Evolutionary conservation across 306 rosid genomes (phyloP).

Genomic region (Crataegus laevigata): DNA sequence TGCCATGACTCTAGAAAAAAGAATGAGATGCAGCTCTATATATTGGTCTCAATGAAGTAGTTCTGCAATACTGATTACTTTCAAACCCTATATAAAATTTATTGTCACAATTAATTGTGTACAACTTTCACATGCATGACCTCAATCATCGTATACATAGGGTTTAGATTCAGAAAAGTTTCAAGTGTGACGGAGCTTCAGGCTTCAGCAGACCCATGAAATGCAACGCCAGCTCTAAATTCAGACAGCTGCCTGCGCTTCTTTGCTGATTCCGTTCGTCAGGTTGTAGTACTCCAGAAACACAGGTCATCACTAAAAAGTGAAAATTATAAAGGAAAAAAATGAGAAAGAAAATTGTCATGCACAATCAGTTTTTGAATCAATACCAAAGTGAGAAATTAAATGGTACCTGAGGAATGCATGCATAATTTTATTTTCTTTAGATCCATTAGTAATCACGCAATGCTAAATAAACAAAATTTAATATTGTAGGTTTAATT

Average conservation of each 20-base stretch:
- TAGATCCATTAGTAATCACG: too few relatives aligned
- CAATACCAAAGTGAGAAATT: neutral
- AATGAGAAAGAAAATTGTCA: neutral
- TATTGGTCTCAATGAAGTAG: neutral
- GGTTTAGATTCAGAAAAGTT: neutral
- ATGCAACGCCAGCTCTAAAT: neutral
- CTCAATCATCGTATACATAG: neutral
- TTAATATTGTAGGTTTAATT: neutral
- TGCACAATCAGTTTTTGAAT: neutral
- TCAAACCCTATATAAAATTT: neutral
- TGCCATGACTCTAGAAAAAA: neutral
- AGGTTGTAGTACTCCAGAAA: neutral
- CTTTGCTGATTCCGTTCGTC: neutral
- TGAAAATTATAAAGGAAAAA: neutral
- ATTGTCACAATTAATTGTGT: too few relatives aligned
- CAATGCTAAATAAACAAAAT: neutral
- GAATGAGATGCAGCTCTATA: neutral
- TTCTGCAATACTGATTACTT: neutral
- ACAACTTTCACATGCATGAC: neutral
- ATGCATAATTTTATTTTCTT: too few relatives aligned
- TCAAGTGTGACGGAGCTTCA: neutral
- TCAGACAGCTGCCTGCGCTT: neutral
- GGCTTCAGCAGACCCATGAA: neutral
- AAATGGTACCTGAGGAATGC: neutral
- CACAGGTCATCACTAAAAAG: neutral